Percentiles rank a stretch among this genome's conserved stretches.
These are phyloP conservation scores for Cornus florida DNA, from an alignment of 148 eudicot genomes.

Conservation along the genomic window DNA sequence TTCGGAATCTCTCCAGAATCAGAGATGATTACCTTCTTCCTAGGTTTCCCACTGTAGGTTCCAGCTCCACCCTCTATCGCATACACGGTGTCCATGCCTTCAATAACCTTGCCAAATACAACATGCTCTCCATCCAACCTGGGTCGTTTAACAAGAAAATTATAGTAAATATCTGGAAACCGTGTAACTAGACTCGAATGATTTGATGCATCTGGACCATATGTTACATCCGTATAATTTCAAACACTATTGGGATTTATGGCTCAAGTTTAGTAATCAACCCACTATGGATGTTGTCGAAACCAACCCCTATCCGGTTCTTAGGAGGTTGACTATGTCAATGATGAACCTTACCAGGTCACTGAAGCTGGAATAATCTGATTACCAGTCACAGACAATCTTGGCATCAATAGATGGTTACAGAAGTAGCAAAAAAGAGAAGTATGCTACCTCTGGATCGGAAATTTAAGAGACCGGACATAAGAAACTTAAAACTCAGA, in stretches of 20 bases:
- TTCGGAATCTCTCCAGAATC: constrained; percentile 90
- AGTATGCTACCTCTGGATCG: background rate
- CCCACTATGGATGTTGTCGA: background rate
- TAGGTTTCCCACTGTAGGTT: constrained; percentile 90
- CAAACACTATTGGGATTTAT: background rate
- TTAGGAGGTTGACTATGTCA: background rate
- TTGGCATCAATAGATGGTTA: background rate
- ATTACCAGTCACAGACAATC: background rate
- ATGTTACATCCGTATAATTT: background rate
- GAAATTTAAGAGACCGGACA: background rate
- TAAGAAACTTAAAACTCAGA: background rate
- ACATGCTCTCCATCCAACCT: constrained; percentile 97
- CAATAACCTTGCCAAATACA: constrained; percentile 86
- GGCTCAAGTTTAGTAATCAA: background rate
- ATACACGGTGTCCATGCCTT: constrained; percentile 91
- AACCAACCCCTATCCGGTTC: background rate
- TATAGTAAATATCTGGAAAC: background rate
- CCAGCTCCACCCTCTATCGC: constrained; percentile 98
- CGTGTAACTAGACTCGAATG: background rate
- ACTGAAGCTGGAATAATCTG: background rate
- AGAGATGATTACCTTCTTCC: constrained; percentile 85
- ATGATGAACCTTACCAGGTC: background rate
- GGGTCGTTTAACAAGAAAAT: background rate
- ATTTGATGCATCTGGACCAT: background rate
- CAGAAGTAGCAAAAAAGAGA: background rate